Conservation (phyloP, 768 basidiomycete genomes). For the Pholiota molesta region DNA sequence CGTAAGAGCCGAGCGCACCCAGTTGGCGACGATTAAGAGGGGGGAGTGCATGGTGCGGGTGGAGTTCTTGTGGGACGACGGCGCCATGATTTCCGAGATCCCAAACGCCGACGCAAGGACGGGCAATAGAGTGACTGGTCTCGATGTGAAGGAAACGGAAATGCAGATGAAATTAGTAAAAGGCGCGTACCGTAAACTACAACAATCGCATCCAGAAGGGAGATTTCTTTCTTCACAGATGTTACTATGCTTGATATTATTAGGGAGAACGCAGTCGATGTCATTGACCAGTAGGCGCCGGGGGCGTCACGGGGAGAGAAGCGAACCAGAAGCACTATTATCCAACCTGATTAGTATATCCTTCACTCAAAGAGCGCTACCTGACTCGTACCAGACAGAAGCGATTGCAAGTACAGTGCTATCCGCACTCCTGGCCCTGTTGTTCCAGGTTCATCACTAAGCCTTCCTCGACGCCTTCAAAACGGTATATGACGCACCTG, state of each 20-base stretch:
- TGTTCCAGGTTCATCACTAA: background rate
- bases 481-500: conserved; percentile 13
- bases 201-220: conserved; percentile 29
- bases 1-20: conserved; percentile 29
- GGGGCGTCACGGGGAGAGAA: conserved; percentile 29
- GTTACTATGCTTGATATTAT: conserved; percentile 29
- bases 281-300: conserved; percentile 32
- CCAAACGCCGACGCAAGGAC: conserved; percentile 29
- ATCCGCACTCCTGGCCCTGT: conserved; percentile 28
- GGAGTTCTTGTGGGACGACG: conserved; percentile 17
- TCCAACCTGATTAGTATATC: background rate
- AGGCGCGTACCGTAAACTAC: conserved; percentile 25
- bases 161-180: background rate
- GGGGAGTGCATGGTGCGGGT: conserved; percentile 26
- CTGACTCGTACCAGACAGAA: conserved; percentile 23
- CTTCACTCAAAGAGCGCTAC: background rate
- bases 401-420: conserved; percentile 26
- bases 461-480: background rate
- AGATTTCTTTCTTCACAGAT: conserved; percentile 18
- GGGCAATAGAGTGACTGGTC: conserved; percentile 25
- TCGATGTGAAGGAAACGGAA: background rate
- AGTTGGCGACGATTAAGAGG: conserved; percentile 28
- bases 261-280: conserved; percentile 27
- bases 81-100: conserved; percentile 22
- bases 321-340: conserved; percentile 28